Conservation (phyloP, 2,329 filamentous ascomycete genomes). For the Aureobasidium sp. region DNA sequence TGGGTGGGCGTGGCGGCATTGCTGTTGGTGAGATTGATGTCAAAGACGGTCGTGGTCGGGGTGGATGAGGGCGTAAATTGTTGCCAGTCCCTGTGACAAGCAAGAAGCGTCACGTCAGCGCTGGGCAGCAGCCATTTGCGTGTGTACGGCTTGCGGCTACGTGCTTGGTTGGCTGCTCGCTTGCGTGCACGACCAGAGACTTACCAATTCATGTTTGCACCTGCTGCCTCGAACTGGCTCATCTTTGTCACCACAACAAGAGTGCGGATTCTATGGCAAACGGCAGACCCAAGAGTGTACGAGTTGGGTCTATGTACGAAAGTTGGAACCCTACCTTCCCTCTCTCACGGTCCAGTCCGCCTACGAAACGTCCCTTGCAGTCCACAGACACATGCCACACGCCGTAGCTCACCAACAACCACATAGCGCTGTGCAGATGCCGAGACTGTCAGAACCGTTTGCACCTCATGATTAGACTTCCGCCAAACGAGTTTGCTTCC, state of each 20-base stretch:
- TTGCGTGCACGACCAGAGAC: not conserved
- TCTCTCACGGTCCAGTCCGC: not conserved
- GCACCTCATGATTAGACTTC: conserved; percentile 7
- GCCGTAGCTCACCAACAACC: conserved; percentile 3
- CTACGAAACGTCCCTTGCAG: conserved; percentile 9
- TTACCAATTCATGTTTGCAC: conserved; percentile 10
- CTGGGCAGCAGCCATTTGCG: not conserved
- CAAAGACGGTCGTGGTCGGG: conserved; percentile 35
- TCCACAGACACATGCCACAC: conserved; percentile 6
- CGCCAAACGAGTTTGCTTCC: conserved; percentile 8
- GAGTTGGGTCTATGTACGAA: conserved; percentile 4
- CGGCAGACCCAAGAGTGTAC: not conserved
- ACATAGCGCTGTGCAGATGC: not conserved
- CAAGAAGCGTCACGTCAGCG: not conserved
- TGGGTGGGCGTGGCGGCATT: not conserved
- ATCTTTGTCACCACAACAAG: not conserved
- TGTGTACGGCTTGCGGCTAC: not conserved
- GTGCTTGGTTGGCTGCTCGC: not conserved
- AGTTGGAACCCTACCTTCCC: not conserved
- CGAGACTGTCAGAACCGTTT: conserved; percentile 9
- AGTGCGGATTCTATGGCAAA: not conserved
- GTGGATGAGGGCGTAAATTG: conserved; percentile 42
- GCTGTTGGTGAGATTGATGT: conserved; percentile 10
- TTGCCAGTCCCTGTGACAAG: conserved; percentile 12
- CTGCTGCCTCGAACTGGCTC: not conserved